phyloP scores from a whole-genome alignment of 805 yeast genomes.

The Metschnikowia henanensis region DNA sequence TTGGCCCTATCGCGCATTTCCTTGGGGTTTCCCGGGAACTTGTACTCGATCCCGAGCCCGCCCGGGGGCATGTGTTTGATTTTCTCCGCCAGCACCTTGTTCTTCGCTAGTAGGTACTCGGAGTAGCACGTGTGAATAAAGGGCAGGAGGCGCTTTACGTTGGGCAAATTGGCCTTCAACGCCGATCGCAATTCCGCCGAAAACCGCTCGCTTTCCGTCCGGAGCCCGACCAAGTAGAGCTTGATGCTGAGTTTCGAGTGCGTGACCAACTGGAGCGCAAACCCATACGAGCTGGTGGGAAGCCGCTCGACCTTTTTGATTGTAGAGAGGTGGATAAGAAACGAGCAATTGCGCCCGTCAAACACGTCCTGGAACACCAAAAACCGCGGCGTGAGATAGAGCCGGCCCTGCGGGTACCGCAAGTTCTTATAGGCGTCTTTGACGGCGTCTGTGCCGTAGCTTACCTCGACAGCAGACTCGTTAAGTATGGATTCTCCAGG shows the following conservation, averaged over 20 bases:
- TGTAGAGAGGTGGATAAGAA: constrained; percentile 73
- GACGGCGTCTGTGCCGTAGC: constrained; percentile 27
- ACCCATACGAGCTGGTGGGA: constrained; percentile 72
- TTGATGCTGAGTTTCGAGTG: constrained; percentile 62
- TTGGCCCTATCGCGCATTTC: constrained; percentile 79
- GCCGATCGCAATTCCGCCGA: constrained; percentile 64
- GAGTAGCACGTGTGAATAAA: constrained; percentile 79
- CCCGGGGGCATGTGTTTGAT: constrained; percentile 64
- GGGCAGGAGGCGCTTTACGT: constrained; percentile 59
- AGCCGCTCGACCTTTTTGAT: constrained; percentile 83
- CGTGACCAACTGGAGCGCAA: constrained; percentile 73
- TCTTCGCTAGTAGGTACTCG: constrained; percentile 71
- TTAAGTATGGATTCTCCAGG: constrained; percentile 63
- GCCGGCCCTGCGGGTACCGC: constrained; percentile 51
- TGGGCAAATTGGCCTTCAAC: constrained; percentile 60
- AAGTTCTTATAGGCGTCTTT: constrained; percentile 22
- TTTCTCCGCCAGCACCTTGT: constrained; percentile 43
- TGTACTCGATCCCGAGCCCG: constrained; percentile 82
- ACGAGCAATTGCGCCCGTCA: constrained; percentile 65
- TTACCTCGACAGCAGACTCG: constrained; percentile 64
- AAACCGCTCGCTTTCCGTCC: constrained; percentile 78
- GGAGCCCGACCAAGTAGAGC: constrained; percentile 75
- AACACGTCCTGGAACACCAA: constrained; percentile 71
- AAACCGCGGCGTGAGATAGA: constrained; percentile 75
- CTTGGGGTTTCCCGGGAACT: constrained; percentile 87